Base-by-base conservation (phyloP, 805 yeast genomes). In the Starmera dryadoides region DNA sequence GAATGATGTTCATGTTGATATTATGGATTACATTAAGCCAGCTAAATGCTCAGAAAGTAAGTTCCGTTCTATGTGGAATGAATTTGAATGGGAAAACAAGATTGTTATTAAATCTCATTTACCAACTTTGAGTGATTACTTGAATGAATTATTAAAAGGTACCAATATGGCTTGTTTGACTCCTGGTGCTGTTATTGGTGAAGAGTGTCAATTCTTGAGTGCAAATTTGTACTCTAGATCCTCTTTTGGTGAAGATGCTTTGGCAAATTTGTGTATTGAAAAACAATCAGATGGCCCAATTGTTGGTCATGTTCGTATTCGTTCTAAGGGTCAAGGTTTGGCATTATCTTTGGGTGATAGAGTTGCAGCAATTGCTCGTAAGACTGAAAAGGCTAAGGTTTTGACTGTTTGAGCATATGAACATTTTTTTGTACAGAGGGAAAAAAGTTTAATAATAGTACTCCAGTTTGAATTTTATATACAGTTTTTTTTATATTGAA, bases 81-180 rank as follows among this genome's bases (percentile, higher is more conserved):
- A 89, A 60, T 93, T 94, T 59, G 99, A 93, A 66, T 93, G 98
- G 98, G 98, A 93, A 64, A 93, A 93, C 69, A 93, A 93, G 69
- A 89, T 93, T 51, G 85, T 89, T 43, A 85, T 93, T 58, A 80
- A 82, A 49, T 78, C 94, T 2, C 73, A 70, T 39, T 68, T 81
- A 46, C 60, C 73, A 25, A 65, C 86, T 2, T 72, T 94, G 55
- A 80, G 81, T 56, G 85, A 77, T 35, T 93, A 86, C 63, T 69
- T 93, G 60, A 83, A 80, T 43, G 81, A 75, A 53, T 67, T 93
- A 50, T 66, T 85, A 66, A 67, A 71, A 42, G 89, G 86, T 35
- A 93, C 98, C 4, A 89, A 91, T 62, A 94, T 93, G 98, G 79
- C 81, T 42, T 81, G 95, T 58, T 72, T 93, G 53, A 93, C 98